These are phyloP conservation scores for Phaeotremella fagi DNA, from an alignment of 768 basidiomycete species.

Conservation along the genomic window DNA sequence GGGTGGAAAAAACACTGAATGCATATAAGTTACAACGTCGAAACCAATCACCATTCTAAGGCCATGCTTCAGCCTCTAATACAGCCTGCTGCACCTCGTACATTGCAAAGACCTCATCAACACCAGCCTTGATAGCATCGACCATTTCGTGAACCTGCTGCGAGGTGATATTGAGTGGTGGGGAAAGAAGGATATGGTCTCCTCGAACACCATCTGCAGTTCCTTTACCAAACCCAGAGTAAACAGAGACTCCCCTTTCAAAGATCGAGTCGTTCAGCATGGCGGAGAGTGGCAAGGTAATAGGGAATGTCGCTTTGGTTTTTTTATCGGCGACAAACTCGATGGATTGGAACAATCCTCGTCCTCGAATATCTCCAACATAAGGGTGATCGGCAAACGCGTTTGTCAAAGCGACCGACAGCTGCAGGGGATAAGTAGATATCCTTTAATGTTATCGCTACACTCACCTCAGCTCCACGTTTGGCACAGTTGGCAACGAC, in stretches of 20 bases:
- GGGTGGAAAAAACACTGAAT: too few relatives aligned
- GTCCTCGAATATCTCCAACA: slow-evolving; percentile 66
- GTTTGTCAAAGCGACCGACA: slow-evolving; percentile 52
- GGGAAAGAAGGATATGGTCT: slow-evolving; percentile 68
- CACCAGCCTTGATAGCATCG: background rate
- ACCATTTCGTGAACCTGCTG: slow-evolving; percentile 66
- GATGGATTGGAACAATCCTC: slow-evolving; percentile 16
- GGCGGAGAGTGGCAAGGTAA: slow-evolving; percentile 2
- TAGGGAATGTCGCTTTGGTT: slow-evolving; percentile 53
- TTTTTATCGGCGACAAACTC: slow-evolving; percentile 43
- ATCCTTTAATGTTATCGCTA: background rate
- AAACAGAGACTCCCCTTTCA: slow-evolving; percentile 60
- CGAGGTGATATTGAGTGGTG: slow-evolving; percentile 72
- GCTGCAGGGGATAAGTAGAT: slow-evolving; percentile 64
- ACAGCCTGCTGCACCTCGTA: too few relatives aligned
- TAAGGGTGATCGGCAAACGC: slow-evolving; percentile 51
- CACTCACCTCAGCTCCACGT: slow-evolving; percentile 2
- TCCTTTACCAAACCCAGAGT: slow-evolving; percentile 56
- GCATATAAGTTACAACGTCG: too few relatives aligned
- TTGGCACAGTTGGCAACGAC: slow-evolving; percentile 6
- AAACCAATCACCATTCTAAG: too few relatives aligned
- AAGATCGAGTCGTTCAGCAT: slow-evolving; percentile 13
- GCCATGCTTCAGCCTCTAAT: too few relatives aligned
- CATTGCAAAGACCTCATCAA: background rate
- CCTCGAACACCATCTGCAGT: slow-evolving; percentile 65